Conservation (phyloP, 306 rosid species). For the Cucumis melo region DNA sequence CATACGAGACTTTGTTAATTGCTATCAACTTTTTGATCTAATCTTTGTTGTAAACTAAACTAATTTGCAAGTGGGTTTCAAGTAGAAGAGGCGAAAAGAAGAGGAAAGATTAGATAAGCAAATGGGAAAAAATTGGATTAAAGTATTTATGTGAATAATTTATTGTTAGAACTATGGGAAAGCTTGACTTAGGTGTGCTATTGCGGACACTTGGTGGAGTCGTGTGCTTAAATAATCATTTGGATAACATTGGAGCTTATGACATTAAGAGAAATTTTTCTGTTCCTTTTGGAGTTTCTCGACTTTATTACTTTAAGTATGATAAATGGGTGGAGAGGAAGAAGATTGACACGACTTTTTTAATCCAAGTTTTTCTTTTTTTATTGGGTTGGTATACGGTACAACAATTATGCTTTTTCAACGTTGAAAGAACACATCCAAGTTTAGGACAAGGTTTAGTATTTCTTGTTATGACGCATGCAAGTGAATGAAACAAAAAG, state of each 20-base stretch:
- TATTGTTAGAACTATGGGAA: neutral
- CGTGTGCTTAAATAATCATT: slow-evolving; percentile 6
- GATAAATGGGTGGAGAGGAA: slow-evolving; percentile 1
- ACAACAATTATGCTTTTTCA: neutral
- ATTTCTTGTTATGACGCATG: neutral
- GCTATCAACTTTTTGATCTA: neutral
- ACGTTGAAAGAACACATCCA: neutral
- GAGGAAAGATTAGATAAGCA: neutral
- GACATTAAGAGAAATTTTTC: neutral
- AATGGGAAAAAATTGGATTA: neutral
- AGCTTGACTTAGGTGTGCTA: neutral
- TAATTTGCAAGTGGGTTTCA: neutral
- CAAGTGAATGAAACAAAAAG: neutral
- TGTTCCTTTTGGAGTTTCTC: neutral
- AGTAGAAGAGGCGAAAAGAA: neutral
- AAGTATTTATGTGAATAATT: neutral
- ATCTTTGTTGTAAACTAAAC: neutral
- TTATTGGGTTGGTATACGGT: slow-evolving; percentile 4
- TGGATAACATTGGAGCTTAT: slow-evolving; percentile 3
- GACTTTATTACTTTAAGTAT: neutral
- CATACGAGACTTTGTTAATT: neutral
- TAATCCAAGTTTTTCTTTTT: neutral
- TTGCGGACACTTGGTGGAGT: slow-evolving; percentile 3
- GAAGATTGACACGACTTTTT: neutral
- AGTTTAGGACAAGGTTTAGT: neutral